Evolutionary conservation across 805 yeast genomes (phyloP), one percentile per base, ranked within the genome.

Genomic region (Myxozyma neglecta): DNA sequence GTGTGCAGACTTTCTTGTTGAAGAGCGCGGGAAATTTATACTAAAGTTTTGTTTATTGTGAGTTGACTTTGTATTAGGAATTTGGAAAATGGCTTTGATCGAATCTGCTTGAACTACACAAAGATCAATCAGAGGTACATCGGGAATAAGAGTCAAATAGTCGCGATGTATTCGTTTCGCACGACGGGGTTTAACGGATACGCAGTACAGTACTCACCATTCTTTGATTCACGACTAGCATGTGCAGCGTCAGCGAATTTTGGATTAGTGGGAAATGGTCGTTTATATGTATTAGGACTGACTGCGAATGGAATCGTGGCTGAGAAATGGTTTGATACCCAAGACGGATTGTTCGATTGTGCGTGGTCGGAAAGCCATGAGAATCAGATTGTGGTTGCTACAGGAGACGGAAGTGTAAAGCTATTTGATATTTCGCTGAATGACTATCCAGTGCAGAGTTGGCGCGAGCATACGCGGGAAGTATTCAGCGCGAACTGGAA

Each of bases 231-330:
- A 76, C 88, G 89, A 70, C 71, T 93, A 24, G 97, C 97, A 0
- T 93, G 90, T 37, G 96, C 96, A 0, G 81, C 96, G 0, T 87
- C 97, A 0, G 90, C 97, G 34, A 94, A 93, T 76, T 93, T 85
- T 74, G 98, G 98, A 1, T 77, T 93, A 4, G 97, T 91, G 2
- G 99, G 99, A 1, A 93, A 93, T 74, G 99, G 99, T 6, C 81
- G 89, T 68, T 77, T 93, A 35, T 86, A 78, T 68, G 79, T 93
- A 1, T 76, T 93, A 29, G 85, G 84, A 53, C 88, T 93, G 51
- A 83, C 81, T 56, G 83, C 84, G 24, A 76, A 79, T 63, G 98
- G 98, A 0, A 69, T 50, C 75, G 80, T 4, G 73, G 81, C 14
- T 37, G 65, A 47, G 59, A 69, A 24, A 66, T 68, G 56, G 59